Base-by-base conservation (phyloP, 306 rosid genomes). In the Castanea sativa region DNA sequence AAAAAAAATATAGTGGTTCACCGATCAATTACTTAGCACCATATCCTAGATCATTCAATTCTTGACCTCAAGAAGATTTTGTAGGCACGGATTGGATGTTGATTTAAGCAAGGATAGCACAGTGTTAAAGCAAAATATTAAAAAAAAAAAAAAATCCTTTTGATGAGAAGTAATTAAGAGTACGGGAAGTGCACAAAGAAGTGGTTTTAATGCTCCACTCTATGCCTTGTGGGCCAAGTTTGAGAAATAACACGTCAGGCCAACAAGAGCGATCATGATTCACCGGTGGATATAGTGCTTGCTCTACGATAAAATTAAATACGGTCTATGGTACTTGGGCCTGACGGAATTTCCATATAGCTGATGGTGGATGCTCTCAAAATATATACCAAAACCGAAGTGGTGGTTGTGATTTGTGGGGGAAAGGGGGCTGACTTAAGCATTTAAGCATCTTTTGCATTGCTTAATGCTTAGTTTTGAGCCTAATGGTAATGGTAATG, bases 181-280 rank as follows among this genome's bases (percentile, higher is more conserved):
- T 14, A 15, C 13, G 27, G 45, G 4, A 3, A 32, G 29, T 18
- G 43, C 35, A 73, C 3, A 32, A 52, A 73, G 27, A 29, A 73
- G 27, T 73, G 76, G 65, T 11, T 27, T 27, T 6, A 73, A 73
- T 72, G 56, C 74, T 20, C 74, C 74, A 70, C 49, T 38, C 32
- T 15, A 27, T n/a, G 55, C 13, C 29, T 59, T 59, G 65, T 59
- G 30, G 52, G 74, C 16, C 5, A 20, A 51, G 76, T 55, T n/a
- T 20, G 12, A 74, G 76, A 74, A 53, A 29, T 68, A 38, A 69
- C 19, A 73, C 21, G 33, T 58, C 59, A 79, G 21, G 51, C 70
- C 83, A 67, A 80, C 79, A 41, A 80, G 18, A 65, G 41, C 27
- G 69, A 65, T 74, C 58, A 64, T 25, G 35, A 65, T 52, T 80